Evolutionary conservation across 1,284 basidiomycete species (phyloP), one percentile per base, ranked within the genome.

Genomic region (Marasmius tenuissimus): DNA sequence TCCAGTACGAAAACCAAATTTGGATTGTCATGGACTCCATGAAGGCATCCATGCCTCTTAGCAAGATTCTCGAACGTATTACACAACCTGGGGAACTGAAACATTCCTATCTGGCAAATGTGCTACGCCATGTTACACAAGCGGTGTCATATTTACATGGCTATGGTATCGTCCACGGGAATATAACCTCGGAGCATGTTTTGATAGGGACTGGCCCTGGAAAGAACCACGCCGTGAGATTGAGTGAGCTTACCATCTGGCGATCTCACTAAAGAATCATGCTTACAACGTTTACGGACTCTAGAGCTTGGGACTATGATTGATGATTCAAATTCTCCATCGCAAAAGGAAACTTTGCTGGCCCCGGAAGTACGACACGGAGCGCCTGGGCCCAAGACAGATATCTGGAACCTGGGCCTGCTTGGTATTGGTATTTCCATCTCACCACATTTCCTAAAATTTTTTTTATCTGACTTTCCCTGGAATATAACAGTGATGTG

Each of bases 11-110:
- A 22, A 57, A 59, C 47, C 54, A 92, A 68, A 80, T 92, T 33
- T 93, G 91, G 91, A 89, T 93, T 39, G 88, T 92, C 58, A 91
- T 92, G 89, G 91, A 93, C 74, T 87, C 88, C 10, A 74, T 92
- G 55, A 91, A 89, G 7, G 89, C 92, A 69, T 86, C 92, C 54
- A 89, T 92, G 62, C 89, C 91, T 74, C 88, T 90, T 72, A 92
- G 92, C 74, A 89, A 86, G 60, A 76, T 92, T 61, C 91, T 93
- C 56, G 82, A 88, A 1, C 52, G 52, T 20, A 54, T 9, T 35
- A 18, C n/a, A 18, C 11, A 6, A 8, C 52, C 59, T 39, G 53
- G 40, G 10, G 54, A 42, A 14, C 18, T 61, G 47, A 58, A 63
- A 34, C 67, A 89, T 86, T 89, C 88, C 0, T 92, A 89, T 75